phyloP scores from a whole-genome alignment of 495 filamentous ascomycete genomes.

The Neurospora sp. region DNA sequence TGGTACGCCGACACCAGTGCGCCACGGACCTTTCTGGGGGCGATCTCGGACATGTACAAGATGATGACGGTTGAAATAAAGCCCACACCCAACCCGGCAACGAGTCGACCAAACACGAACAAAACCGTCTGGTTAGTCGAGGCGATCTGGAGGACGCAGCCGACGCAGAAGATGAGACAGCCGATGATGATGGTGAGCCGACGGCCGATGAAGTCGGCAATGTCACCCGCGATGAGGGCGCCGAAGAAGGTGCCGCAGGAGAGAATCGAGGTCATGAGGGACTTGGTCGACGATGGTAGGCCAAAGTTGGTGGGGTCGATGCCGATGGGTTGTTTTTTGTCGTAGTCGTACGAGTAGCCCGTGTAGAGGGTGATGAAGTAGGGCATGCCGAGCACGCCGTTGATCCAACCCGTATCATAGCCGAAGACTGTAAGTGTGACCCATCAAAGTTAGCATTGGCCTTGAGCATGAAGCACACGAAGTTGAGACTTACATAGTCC shows the following conservation, averaged over 20 bases:
- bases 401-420: conserved; percentile 58
- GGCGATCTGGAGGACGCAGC: conserved; percentile 50
- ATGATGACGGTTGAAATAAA: conserved; percentile 65
- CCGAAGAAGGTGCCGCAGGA: conserved; percentile 70
- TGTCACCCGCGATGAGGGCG: conserved; percentile 55
- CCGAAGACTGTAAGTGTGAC: conserved; percentile 38
- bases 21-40: conserved; percentile 56
- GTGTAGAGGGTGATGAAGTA: conserved; percentile 52
- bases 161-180: conserved; percentile 52
- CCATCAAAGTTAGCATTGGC: background rate
- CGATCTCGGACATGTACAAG: conserved; percentile 62
- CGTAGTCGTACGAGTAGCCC: conserved; percentile 49
- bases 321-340: conserved; percentile 30
- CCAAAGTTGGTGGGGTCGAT: conserved; percentile 19
- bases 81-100: conserved; percentile 63
- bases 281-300: conserved; percentile 36
- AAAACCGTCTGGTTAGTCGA: conserved; percentile 26
- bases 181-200: conserved; percentile 56
- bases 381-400: conserved; percentile 45
- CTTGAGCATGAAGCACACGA: background rate
- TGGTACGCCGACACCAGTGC: conserved; percentile 68
- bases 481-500: conserved; percentile 37
- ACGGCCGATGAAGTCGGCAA: conserved; percentile 60
- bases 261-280: conserved; percentile 63
- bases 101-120: conserved; percentile 55